phyloP scores from a whole-genome alignment of 2,329 filamentous ascomycete species.

The Penicillium hesseltinei region DNA sequence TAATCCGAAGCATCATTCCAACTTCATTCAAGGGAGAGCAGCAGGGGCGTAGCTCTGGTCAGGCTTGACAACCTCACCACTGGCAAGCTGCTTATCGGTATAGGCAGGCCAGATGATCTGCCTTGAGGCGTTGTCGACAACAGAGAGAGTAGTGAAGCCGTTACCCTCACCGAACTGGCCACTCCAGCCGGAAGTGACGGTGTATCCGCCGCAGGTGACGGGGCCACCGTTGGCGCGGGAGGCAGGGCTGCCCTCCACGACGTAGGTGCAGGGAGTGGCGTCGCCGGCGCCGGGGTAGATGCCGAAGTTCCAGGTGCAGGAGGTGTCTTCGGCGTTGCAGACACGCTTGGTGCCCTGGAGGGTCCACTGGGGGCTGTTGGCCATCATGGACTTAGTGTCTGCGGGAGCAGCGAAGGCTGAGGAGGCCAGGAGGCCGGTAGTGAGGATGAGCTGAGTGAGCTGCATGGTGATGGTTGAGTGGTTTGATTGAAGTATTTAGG shows the following conservation, averaged over 20 bases:
- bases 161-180: constrained; percentile 53
- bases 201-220: constrained; percentile 50
- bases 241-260: constrained; percentile 36
- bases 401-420: constrained; percentile 40
- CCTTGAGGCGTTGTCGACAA: constrained; percentile 46
- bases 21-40: constrained; percentile 22
- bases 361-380: constrained; percentile 43
- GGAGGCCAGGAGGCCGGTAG: constrained; percentile 35
- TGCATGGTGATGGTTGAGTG: constrained; percentile 41
- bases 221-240: constrained; percentile 44
- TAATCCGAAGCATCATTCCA: background rate
- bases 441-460: constrained; percentile 42
- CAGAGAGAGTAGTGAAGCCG: constrained; percentile 56
- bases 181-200: constrained; percentile 56
- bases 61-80: constrained; percentile 48
- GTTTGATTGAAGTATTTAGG: background rate
- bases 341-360: constrained; percentile 43
- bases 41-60: constrained; percentile 49
- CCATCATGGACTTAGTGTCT: constrained; percentile 42
- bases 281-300: constrained; percentile 38
- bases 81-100: constrained; percentile 51
- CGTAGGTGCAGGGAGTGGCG: constrained; percentile 41
- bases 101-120: constrained; percentile 55
- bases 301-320: constrained; percentile 48
- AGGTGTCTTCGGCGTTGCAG: constrained; percentile 42